A percentile compares a stretch with the other conserved stretches of the same genome.
Conservation (phyloP, 495 filamentous ascomycete species). For the Elaphomyces granulatus region DNA sequence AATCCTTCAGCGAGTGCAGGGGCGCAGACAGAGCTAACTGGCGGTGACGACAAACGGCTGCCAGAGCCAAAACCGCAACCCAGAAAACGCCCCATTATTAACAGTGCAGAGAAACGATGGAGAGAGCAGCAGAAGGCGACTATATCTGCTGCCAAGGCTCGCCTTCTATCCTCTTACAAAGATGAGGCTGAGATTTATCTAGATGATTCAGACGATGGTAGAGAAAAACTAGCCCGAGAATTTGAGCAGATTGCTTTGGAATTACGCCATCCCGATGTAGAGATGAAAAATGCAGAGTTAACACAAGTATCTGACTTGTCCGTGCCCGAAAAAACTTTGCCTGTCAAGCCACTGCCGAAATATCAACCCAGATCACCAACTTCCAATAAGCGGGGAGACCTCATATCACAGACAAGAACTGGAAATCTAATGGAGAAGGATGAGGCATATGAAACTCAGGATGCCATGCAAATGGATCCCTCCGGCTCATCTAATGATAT, state of each 20-base stretch:
- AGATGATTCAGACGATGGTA: slow-evolving; percentile 30
- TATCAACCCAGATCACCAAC: slow-evolving; percentile 23
- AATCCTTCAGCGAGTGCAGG: neutral
- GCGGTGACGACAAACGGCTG: no score
- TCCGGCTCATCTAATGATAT: neutral
- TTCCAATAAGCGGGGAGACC: neutral
- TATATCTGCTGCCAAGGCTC: slow-evolving; percentile 28
- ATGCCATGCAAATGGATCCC: slow-evolving; percentile 5
- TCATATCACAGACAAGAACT: no score
- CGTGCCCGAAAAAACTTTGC: neutral
- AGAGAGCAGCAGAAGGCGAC: slow-evolving; percentile 24
- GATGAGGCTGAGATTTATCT: slow-evolving; percentile 17
- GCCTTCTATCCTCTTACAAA: slow-evolving; percentile 23
- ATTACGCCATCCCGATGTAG: slow-evolving; percentile 18
- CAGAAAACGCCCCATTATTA: slow-evolving; percentile 31
- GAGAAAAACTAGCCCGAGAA: slow-evolving; percentile 29
- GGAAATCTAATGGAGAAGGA: no score
- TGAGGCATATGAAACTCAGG: neutral
- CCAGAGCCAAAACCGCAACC: no score
- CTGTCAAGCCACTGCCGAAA: slow-evolving; percentile 24
- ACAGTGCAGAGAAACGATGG: slow-evolving; percentile 31
- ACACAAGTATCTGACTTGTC: neutral
- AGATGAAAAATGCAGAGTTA: slow-evolving; percentile 4
- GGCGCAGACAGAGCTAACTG: no score
- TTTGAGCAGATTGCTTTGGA: slow-evolving; percentile 36